phyloP scores from a whole-genome alignment of 306 rosid species.

The Glycine latifolia region DNA sequence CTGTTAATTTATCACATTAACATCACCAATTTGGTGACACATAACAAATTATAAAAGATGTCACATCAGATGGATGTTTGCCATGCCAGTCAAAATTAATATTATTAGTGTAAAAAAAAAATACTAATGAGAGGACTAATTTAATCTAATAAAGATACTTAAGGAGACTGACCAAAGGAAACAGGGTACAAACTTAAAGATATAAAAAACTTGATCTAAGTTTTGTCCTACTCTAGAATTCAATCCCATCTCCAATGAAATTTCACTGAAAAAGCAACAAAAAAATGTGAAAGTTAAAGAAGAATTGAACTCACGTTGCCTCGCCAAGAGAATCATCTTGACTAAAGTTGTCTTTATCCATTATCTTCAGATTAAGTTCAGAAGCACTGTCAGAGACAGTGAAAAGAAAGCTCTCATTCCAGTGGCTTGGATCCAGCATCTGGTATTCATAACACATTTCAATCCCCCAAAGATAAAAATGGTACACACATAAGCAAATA shows the following conservation, averaged over 20 bases:
- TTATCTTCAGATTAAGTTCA: conserved; percentile 50
- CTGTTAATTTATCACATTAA: no score
- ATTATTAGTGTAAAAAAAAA: no score
- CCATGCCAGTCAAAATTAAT: no score
- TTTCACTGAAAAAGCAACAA: neutral
- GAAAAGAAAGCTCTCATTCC: conserved; percentile 63
- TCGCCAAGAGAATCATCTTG: conserved; percentile 57
- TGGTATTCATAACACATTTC: conserved; percentile 28
- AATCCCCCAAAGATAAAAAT: conserved; percentile 20
- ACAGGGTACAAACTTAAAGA: neutral
- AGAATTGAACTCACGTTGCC: conserved; percentile 49
- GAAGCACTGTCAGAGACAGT: conserved; percentile 49
- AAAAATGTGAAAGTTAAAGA: conserved; percentile 3
- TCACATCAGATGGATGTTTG: no score
- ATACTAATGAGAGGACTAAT: no score
- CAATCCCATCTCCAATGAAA: conserved; percentile 18
- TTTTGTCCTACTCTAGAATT: neutral
- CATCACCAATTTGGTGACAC: no score
- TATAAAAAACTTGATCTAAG: neutral
- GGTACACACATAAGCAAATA: conserved; percentile 1
- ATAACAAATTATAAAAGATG: no score
- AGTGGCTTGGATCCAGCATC: conserved; percentile 57
- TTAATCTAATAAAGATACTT: no score
- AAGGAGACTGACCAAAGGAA: no score
- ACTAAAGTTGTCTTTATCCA: conserved; percentile 53